phyloP scores from a whole-genome alignment of 2,329 filamentous ascomycete species.

The Talaromyces funiculosus region DNA sequence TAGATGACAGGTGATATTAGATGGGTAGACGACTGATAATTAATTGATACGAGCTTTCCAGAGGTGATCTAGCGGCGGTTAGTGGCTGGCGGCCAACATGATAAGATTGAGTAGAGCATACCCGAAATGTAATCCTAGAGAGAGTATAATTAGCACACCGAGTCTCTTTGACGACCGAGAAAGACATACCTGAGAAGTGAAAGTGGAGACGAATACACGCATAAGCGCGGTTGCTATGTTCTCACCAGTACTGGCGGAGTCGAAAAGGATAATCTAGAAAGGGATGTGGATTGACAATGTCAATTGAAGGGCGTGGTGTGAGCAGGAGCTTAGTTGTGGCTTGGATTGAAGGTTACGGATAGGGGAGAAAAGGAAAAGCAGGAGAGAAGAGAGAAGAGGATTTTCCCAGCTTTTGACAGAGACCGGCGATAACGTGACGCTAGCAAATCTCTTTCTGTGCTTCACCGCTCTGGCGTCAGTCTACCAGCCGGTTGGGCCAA shows the following conservation, averaged over 20 bases:
- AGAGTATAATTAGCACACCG: constrained; percentile 13
- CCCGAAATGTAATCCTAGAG: constrained; percentile 61
- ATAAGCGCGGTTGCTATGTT: constrained; percentile 60
- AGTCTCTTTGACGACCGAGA: constrained; percentile 2
- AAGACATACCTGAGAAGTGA: constrained; percentile 73
- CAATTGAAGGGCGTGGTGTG: not conserved
- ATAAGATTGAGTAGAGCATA: constrained; percentile 28
- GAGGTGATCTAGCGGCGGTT: constrained; percentile 51
- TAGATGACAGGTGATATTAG: constrained; percentile 17
- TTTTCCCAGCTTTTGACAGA: constrained; percentile 5
- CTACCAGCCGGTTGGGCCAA: not conserved
- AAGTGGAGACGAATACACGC: constrained; percentile 77
- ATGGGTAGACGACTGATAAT: constrained; percentile 44
- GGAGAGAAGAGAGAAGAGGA: constrained; percentile 1
- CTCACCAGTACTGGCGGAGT: constrained; percentile 26
- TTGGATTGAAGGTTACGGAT: not conserved
- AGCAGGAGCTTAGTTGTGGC: not conserved
- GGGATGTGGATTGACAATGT: not conserved
- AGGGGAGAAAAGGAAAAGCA: not conserved
- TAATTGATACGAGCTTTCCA: constrained; percentile 62
- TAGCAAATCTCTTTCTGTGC: not conserved
- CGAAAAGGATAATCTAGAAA: not conserved
- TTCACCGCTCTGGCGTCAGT: constrained; percentile 12
- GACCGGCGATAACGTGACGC: not conserved
- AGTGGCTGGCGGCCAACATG: constrained; percentile 14